A percentile compares a stretch with the other conserved stretches of the same genome.
Conservation (phyloP, 2,329 filamentous ascomycete species). For the Nemania abortiva region DNA sequence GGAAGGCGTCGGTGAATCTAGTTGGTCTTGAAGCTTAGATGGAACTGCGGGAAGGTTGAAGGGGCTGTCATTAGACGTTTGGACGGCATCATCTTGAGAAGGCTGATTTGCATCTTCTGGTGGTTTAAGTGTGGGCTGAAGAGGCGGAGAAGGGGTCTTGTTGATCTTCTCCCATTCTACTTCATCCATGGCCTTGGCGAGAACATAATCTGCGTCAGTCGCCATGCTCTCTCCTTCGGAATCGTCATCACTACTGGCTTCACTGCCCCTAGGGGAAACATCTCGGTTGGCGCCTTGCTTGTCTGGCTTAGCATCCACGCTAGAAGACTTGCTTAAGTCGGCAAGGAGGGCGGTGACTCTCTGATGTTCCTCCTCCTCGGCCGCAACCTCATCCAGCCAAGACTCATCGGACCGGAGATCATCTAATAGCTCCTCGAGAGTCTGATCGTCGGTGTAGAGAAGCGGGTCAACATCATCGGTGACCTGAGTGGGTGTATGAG, state of each 20-base stretch:
- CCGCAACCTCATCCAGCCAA: conserved; percentile 50
- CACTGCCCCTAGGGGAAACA: conserved; percentile 1
- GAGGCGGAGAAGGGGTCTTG: conserved; percentile 34
- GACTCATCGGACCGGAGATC: conserved; percentile 55
- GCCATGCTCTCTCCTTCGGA: conserved; percentile 66
- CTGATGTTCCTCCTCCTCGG: conserved; percentile 51
- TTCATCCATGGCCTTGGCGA: conserved; percentile 62
- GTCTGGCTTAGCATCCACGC: conserved; percentile 22
- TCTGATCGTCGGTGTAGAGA: conserved; percentile 64
- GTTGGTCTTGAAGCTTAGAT: conserved; percentile 56
- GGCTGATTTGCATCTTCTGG: conserved; percentile 21
- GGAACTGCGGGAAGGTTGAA: conserved; percentile 63
- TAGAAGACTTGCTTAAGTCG: conserved; percentile 48
- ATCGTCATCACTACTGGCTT: conserved; percentile 45
- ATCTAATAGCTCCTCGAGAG: conserved; percentile 64
- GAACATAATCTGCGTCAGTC: conserved; percentile 58
- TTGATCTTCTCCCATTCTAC: conserved; percentile 52
- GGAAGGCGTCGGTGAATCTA: conserved; percentile 31
- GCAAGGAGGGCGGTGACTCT: conserved; percentile 52
- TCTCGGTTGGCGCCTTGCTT: background rate
- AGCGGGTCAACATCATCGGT: conserved; percentile 54
- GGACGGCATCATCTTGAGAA: conserved; percentile 10
- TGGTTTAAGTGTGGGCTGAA: background rate
- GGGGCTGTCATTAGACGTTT: conserved; percentile 33
- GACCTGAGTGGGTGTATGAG: conserved; percentile 16